Base-by-base conservation (phyloP, 257 asterid species). In the Solanum pimpinellifolium region DNA sequence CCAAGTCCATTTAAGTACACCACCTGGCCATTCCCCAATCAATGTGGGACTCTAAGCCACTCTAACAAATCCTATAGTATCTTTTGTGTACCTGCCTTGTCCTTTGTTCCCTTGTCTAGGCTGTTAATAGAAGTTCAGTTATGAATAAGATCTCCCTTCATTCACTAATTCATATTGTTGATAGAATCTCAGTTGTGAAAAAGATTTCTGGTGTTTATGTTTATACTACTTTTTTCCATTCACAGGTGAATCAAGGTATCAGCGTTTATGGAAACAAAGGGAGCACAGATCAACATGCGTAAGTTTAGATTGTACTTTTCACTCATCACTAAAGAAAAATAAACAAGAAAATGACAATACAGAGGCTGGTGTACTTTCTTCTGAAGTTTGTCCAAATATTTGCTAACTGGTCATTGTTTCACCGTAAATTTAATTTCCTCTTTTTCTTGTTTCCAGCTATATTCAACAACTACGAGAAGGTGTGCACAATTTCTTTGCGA, bases 201-300 rank as follows among this genome's bases (percentile, higher is more conserved):
- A 85, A 31, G 80, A 85, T 70, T 23, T 4, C 69, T 70, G 83
- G 33, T 20, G 60, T 85, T 85, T 69, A 18, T 86, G 83, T 62
- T 85, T 73, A 33, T 85, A 41, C 46, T 31, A 31, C 41, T 47
- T 41, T 41, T 72, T 27, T 12, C 69, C 59, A 49, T 44, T 42
- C 82, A 86, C 89, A 97, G 99, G 99, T 97, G 91, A 97, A 97
- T 89, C 99, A 97, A 89, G 99, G 99, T 27, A 85, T 97, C 81
- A 90, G 95, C 78, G 99, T 97, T 44, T 97, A 97, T 88, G 99
- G 99, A 90, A 97, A 97, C 94, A 97, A 97, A 90, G 99, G 99
- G 90, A 97, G 99, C 94, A 97, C 99, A 83, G 99, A 97, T 90
- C 99, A 97, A 90, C 99, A 97, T 86, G 99, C 98, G 99, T 97